Evolutionary conservation across 352 stramenopile genomes (phyloP).

Genomic region (Phytopythium helicoides): DNA sequence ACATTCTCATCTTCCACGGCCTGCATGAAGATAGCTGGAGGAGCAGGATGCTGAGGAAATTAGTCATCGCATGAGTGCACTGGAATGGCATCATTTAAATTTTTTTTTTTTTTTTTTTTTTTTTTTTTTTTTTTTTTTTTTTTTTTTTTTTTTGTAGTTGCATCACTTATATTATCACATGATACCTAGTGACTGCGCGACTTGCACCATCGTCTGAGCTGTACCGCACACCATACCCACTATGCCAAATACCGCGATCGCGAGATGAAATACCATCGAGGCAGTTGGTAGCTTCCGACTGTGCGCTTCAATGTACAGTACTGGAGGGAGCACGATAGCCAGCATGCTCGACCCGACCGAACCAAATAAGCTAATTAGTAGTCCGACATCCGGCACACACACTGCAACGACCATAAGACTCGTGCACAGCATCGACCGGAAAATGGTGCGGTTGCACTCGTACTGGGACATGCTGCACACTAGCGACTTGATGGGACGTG

Average conservation of each 20-base stretch:
- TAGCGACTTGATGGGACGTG: conserved; percentile 28
- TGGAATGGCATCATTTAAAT: too few relatives aligned
- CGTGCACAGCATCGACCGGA: conserved; percentile 81
- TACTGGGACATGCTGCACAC: conserved; percentile 60
- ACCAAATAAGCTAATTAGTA: conserved; percentile 80
- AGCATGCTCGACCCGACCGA: conserved; percentile 80
- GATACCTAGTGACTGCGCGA: conserved; percentile 18
- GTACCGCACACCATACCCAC: conserved; percentile 69
- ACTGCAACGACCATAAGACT: conserved; percentile 68
- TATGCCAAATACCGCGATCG: conserved; percentile 49
- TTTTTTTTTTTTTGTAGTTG: too few relatives aligned
- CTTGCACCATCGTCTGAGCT: conserved; percentile 46
- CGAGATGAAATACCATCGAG: conserved; percentile 42
- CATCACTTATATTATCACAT: not conserved
- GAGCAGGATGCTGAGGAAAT: conserved; percentile 26
- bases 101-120: too few relatives aligned
- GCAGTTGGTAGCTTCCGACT: conserved; percentile 28
- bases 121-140: too few relatives aligned
- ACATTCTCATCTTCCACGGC: conserved; percentile 41
- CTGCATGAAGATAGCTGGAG: conserved; percentile 41
- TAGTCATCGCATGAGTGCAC: too few relatives aligned
- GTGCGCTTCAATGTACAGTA: conserved; percentile 56
- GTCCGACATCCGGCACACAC: conserved; percentile 66
- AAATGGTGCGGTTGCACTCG: conserved; percentile 77
- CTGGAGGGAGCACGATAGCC: conserved; percentile 69